Evolutionary conservation across 2,329 filamentous ascomycete species (phyloP).

Genomic region (Hypoxylon sp.): DNA sequence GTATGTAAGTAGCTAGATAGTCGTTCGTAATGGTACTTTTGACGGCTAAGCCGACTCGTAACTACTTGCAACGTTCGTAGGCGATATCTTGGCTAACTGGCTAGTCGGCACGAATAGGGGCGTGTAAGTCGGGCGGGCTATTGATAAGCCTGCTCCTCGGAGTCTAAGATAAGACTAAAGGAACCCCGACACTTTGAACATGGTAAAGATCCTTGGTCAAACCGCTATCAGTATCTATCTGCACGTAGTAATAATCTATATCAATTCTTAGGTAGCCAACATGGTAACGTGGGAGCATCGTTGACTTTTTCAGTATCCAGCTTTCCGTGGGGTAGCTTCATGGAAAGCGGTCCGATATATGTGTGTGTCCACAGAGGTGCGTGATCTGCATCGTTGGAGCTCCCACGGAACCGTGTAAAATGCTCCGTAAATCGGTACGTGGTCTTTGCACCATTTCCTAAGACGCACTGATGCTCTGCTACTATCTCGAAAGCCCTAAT

Average conservation of each 20-base stretch:
- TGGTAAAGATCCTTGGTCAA: constrained; percentile 14
- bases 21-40: constrained; percentile 23
- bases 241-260: constrained; percentile 40
- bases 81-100: constrained; percentile 32
- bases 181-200: constrained; percentile 14
- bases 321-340: constrained; percentile 31
- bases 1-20: constrained; percentile 25
- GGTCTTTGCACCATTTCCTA: constrained; percentile 15
- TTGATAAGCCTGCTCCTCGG: constrained; percentile 29
- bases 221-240: constrained; percentile 23
- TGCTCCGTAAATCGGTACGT: constrained; percentile 36
- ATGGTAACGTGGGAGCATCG: constrained; percentile 13
- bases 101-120: constrained; percentile 15
- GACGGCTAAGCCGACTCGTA: constrained; percentile 17
- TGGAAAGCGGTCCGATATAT: constrained; percentile 34
- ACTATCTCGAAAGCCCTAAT: constrained; percentile 19
- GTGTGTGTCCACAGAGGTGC: constrained; percentile 30
- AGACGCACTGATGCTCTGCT: constrained; percentile 33
- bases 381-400: constrained; percentile 39
- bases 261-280: constrained; percentile 23
- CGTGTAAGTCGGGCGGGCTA: constrained; percentile 31
- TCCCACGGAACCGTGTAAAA: constrained; percentile 37
- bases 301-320: constrained; percentile 13
- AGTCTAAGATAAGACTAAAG: constrained; percentile 27
- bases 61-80: constrained; percentile 29